Evolutionary conservation across 2,329 filamentous ascomycete genomes (phyloP), one percentile per base, ranked within the genome.

Genomic region (Phialophora expanda): DNA sequence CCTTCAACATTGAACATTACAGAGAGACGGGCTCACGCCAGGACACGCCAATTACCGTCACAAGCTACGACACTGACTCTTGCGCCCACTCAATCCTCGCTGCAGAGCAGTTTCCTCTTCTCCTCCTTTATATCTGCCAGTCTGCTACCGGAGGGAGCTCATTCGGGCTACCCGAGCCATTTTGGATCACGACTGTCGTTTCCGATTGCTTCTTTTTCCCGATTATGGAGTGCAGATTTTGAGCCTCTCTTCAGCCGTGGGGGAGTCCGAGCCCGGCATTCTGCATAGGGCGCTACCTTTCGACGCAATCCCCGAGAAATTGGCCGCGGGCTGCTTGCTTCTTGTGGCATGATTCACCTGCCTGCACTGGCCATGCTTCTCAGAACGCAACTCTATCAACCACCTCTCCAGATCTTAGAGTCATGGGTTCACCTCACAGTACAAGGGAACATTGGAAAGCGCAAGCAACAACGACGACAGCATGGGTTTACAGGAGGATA

Each of bases 11-110:
- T 44, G 46, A 65, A 62, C 66, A 66, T 62, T 60, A 66, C 63
- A 69, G 68, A 69, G 68, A 65, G 62, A 71, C 62, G 65, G 70
- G 70, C 70, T 68, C 70, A 68, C 68, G 70, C 70, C 70, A 70
- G 66, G 64, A 69, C 53, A 67, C 56, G 65, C 34, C 59, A 63
- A 67, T 44, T 20, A 63, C 62, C 60, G 61, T 64, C 61, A 58
- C 57, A 51, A 48, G 48, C 32, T 57, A 65, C 61, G 54, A 64
- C 20, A 32, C 46, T 26, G 38, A 62, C 38, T 61, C 63, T 53
- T 41, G 60, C 61, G 44, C 55, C 55, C 22, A 48, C 26, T n/a
- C 32, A 32, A 53, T 30, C n/a, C 11, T n/a, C 20, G 50, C 46
- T 28, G 46, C 54, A 38, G 46, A 17, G 26, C n/a, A 6, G 55